Conservation (phyloP, 805 yeast genomes). For the Candida xyloterini region DNA sequence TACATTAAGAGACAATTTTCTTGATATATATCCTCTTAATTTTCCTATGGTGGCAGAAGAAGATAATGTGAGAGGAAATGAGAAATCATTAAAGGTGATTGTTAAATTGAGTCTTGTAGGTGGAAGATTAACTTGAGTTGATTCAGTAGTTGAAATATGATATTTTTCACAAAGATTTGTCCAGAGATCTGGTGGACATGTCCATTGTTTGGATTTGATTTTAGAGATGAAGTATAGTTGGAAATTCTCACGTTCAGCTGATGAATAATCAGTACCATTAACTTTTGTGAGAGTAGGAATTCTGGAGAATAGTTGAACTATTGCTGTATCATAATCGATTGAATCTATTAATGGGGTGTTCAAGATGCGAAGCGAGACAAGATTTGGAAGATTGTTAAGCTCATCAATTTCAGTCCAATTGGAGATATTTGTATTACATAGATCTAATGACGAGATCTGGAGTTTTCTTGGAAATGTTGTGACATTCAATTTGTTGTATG, state of each 20-base stretch:
- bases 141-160: slow-evolving; percentile 10
- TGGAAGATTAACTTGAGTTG: too few species aligned
- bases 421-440: slow-evolving; percentile 48
- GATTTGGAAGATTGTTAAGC: slow-evolving; percentile 39
- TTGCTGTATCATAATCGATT: slow-evolving; percentile 17
- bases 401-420: slow-evolving; percentile 50
- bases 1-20: slow-evolving; percentile 22
- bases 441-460: slow-evolving; percentile 38
- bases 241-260: slow-evolving; percentile 52
- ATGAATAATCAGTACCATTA: slow-evolving; percentile 53
- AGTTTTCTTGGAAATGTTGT: not conserved
- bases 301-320: slow-evolving; percentile 22
- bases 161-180: slow-evolving; percentile 36
- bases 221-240: slow-evolving; percentile 64
- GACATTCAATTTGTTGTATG: slow-evolving; percentile 35
- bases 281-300: slow-evolving; percentile 37
- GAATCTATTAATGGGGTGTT: slow-evolving; percentile 48
- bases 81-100: slow-evolving; percentile 1
- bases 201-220: slow-evolving; percentile 35
- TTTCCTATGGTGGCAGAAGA: slow-evolving; percentile 36
- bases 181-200: slow-evolving; percentile 40
- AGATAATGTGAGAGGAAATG: slow-evolving; percentile 24
- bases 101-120: not conserved
- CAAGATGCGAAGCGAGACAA: slow-evolving; percentile 47
- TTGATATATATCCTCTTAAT: slow-evolving; percentile 33